Conservation (phyloP, 2,329 filamentous ascomycete species). For the Neopestalotiopsis sp. region DNA sequence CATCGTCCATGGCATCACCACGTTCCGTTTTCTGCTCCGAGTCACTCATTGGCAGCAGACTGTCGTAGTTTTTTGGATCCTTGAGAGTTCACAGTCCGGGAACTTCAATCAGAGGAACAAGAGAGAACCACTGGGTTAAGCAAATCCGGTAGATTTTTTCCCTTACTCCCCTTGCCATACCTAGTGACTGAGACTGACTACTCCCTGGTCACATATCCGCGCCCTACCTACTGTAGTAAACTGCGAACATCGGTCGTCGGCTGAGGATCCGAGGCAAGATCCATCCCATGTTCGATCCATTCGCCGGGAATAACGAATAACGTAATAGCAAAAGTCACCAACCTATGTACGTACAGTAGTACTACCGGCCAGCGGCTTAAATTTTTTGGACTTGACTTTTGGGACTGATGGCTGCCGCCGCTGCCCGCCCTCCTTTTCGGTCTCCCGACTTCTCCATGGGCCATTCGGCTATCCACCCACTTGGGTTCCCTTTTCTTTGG, state of each 20-base stretch:
- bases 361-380: too few relatives aligned
- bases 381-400: too few relatives aligned
- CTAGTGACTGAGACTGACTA: neutral
- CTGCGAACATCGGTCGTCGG: conserved; percentile 1
- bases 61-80: too few relatives aligned
- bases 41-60: conserved; percentile 9
- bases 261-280: neutral
- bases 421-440: neutral
- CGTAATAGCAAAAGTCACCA: conserved; percentile 15
- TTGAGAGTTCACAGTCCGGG: too few relatives aligned
- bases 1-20: neutral
- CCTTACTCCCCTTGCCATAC: neutral
- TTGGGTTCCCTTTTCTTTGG: neutral
- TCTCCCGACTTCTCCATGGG: neutral
- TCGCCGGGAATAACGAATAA: conserved; percentile 12
- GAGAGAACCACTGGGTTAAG: neutral
- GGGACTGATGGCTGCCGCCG: too few relatives aligned
- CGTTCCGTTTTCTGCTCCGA: conserved; percentile 4
- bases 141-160: neutral
- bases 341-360: too few relatives aligned
- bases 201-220: neutral
- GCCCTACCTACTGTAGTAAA: neutral
- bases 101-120: neutral
- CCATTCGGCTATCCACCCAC: conserved; percentile 2
- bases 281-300: neutral